Base-by-base conservation (phyloP, 371 early-diverging fungal genomes). In the Circinella umbellata region DNA sequence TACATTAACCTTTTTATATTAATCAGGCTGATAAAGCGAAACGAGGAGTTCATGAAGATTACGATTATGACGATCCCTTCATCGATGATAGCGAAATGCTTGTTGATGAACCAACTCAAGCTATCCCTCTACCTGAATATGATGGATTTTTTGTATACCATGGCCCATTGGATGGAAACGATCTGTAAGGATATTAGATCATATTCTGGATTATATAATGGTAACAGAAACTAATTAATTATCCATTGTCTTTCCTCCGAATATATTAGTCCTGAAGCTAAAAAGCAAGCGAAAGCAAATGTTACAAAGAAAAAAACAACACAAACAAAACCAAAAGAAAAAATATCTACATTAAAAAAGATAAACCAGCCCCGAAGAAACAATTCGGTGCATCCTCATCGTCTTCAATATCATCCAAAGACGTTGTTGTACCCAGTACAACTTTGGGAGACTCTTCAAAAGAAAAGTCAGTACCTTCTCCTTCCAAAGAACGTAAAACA, bases 41-140 rank as follows among this genome's bases (percentile, higher is more conserved):
- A 38, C 67, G 67, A 5, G 42, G 42, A 42, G 38, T 36, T 5
- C 20, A 54, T 13, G 73, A 72, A 38, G 73, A 78, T 5, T 84
- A 84, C 57, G 84, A 84, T 55, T 74, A 79, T 37, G 79, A 81
- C 14, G 84, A 84, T 74, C 82, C 81, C 11, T 84, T 84, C 59
- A 84, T 84, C 55, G 84, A 84, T 53, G 84, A 84, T 62, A 84
- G 84, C 49, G 84, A 84, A 18, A 73, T 80, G 74, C 72, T 81
- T 67, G 64, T 81, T 20, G 82, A 84, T 51, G 74, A 77, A 8
- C 74, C 78, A 51, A 15, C 51, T 38, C 70, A 73, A 46, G 15
- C 51, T 70, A 76, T 5, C 67, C 63, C 75, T 0, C 59, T 69
- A 5, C 79, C 79, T 5, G 80, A 81, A 62, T 67, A 79, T 39